A percentile compares a stretch with the other conserved stretches of the same genome.
phyloP scores from a whole-genome alignment of 305 asterid genomes.

The Solanum hybrid region DNA sequence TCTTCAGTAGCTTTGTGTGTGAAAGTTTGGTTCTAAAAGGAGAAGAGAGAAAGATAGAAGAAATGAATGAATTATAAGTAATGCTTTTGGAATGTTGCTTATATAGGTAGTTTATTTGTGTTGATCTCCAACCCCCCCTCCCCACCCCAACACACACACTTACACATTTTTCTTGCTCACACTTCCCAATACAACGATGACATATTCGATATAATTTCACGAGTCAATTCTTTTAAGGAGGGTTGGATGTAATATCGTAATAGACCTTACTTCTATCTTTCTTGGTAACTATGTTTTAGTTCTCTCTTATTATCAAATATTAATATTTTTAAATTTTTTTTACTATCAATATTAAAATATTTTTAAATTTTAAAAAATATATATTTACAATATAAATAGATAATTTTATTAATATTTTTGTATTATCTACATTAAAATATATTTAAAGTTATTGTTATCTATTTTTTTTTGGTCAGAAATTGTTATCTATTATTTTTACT shows the following conservation, averaged over 20 bases:
- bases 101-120: neutral
- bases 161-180: neutral
- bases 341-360: no score
- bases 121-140: neutral
- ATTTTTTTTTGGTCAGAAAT: no score
- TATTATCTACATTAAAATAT: neutral
- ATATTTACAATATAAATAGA: no score
- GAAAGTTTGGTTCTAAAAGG: neutral
- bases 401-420: no score
- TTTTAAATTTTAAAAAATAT: no score
- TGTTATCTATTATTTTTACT: neutral
- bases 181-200: neutral
- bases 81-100: neutral
- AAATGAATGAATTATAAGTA: neutral
- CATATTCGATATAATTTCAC: neutral
- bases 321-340: no score
- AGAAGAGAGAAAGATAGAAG: neutral
- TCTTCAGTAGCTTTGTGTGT: neutral
- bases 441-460: no score
- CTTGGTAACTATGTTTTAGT: no score
- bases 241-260: no score
- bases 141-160: accelerated
- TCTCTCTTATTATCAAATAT: no score
- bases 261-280: no score
- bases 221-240: accelerated